Conservation (phyloP, 2,329 filamentous ascomycete genomes). For the Cladosporium sp. region DNA sequence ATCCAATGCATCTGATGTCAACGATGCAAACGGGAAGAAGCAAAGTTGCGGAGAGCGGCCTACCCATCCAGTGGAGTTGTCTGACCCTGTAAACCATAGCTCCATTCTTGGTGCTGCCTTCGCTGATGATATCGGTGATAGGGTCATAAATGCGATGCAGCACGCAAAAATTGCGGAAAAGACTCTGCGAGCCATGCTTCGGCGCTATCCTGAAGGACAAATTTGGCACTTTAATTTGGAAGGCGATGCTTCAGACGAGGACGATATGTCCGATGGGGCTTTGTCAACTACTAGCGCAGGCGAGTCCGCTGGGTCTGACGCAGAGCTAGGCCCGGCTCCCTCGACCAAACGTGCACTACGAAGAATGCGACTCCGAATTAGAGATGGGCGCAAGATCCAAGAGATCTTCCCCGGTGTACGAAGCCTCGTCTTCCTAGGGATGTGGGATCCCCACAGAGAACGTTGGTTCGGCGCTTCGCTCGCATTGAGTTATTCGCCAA, state of each 20-base stretch:
- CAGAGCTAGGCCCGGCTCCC: neutral
- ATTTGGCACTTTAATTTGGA: conserved; percentile 24
- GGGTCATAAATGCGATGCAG: neutral
- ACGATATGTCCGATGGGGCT: neutral
- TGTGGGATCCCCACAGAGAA: conserved; percentile 46
- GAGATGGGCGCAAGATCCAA: conserved; percentile 24
- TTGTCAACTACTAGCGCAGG: neutral
- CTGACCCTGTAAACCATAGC: neutral
- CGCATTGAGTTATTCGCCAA: conserved; percentile 43
- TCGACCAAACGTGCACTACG: neutral
- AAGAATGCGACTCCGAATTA: neutral
- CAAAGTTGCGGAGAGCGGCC: neutral
- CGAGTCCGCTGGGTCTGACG: neutral
- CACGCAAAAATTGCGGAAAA: conserved; percentile 13
- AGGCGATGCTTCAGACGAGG: conserved; percentile 10
- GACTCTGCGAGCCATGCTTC: conserved; percentile 20
- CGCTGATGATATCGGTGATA: neutral
- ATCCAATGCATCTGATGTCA: neutral
- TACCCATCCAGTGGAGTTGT: too few relatives aligned
- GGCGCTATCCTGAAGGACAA: conserved; percentile 20
- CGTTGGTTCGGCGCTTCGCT: conserved; percentile 32
- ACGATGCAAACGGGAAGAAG: neutral
- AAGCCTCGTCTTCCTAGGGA: conserved; percentile 47
- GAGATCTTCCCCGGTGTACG: conserved; percentile 41
- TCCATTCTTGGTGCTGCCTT: neutral